Percentiles rank a stretch among this genome's conserved stretches.
phyloP scores from a whole-genome alignment of 192 early-diverging fungal genomes.

The Backusella morwellensis region DNA sequence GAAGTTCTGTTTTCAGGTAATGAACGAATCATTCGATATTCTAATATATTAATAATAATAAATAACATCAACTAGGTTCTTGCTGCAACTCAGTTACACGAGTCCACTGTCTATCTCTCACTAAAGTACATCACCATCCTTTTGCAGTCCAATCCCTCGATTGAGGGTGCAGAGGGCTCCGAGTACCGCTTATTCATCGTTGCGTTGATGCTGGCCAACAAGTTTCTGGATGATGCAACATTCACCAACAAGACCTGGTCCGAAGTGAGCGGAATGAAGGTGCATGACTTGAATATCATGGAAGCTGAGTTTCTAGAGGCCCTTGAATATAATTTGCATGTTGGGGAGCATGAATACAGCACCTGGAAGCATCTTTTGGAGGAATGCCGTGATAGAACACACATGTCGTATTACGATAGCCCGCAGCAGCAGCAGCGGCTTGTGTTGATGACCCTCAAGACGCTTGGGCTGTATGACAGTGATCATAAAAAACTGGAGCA shows the following conservation, averaged over 20 bases:
- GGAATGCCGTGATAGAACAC: slow-evolving; percentile 33
- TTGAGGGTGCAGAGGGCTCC: slow-evolving; percentile 51
- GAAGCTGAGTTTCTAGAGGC: slow-evolving; percentile 80
- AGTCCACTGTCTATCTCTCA: slow-evolving; percentile 46
- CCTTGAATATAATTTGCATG: slow-evolving; percentile 73
- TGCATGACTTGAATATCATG: slow-evolving; percentile 80
- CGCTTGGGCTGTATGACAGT: slow-evolving; percentile 12
- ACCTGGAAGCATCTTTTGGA: slow-evolving; percentile 58
- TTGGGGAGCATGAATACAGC: slow-evolving; percentile 61
- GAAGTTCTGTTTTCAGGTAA: slow-evolving; percentile 38
- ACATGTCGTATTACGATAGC: slow-evolving; percentile 6
- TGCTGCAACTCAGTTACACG: slow-evolving; percentile 47
- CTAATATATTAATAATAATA: background rate
- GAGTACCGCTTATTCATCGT: slow-evolving; percentile 56
- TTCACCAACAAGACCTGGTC: slow-evolving; percentile 90
- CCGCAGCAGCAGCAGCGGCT: background rate
- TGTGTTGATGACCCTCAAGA: slow-evolving; percentile 1
- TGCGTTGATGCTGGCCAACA: slow-evolving; percentile 69
- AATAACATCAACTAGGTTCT: slow-evolving; percentile 24
- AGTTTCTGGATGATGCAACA: slow-evolving; percentile 83
- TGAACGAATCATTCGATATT: too few species aligned
- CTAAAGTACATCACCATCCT: slow-evolving; percentile 51
- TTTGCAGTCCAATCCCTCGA: slow-evolving; percentile 34
- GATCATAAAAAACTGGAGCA: background rate
- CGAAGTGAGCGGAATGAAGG: slow-evolving; percentile 79